Evolutionary conservation across 1,284 basidiomycete species (phyloP).

Genomic region (Microbotryum violaceum): DNA sequence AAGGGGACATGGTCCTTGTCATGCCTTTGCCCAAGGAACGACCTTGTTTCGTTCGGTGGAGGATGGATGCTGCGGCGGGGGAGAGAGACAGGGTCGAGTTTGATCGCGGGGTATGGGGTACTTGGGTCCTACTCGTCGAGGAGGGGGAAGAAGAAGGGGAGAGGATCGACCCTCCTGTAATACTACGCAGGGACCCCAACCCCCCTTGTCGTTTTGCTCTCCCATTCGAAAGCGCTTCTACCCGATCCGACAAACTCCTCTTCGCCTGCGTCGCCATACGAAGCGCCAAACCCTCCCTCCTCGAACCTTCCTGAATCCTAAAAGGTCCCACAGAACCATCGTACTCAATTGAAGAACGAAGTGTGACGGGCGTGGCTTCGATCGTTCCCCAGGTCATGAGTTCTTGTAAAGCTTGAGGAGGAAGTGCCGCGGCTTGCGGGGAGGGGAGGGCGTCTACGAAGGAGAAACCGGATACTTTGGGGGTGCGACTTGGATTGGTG

Average conservation of each 20-base stretch:
- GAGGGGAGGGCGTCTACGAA: constrained; percentile 79
- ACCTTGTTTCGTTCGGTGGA: too few species aligned
- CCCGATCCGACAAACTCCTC: constrained; percentile 41
- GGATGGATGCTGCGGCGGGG: too few species aligned
- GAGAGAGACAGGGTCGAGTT: too few species aligned
- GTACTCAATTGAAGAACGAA: constrained; percentile 50
- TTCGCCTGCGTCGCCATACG: constrained; percentile 57
- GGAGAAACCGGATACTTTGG: constrained; percentile 55
- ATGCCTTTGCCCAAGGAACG: too few species aligned
- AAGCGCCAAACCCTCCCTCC: constrained; percentile 67
- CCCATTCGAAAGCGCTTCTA: too few species aligned
- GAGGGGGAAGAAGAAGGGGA: too few species aligned
- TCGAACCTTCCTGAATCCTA: constrained; percentile 29
- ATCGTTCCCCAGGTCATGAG: constrained; percentile 91
- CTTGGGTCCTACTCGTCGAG: too few species aligned
- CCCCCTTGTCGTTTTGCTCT: too few species aligned
- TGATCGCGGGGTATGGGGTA: too few species aligned
- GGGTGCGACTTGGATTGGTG: constrained; percentile 34
- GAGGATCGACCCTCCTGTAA: too few species aligned
- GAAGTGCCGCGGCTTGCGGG: constrained; percentile 69
- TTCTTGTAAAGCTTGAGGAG: constrained; percentile 65
- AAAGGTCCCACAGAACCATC: constrained; percentile 32
- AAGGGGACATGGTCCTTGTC: too few species aligned
- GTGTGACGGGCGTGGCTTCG: constrained; percentile 71
- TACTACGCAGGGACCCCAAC: too few species aligned